A percentile compares a stretch with the other conserved stretches of the same genome.
These are phyloP conservation scores for Thalassiosira delicatula DNA, from an alignment of 352 stramenopile species.

Conservation along the genomic window DNA sequence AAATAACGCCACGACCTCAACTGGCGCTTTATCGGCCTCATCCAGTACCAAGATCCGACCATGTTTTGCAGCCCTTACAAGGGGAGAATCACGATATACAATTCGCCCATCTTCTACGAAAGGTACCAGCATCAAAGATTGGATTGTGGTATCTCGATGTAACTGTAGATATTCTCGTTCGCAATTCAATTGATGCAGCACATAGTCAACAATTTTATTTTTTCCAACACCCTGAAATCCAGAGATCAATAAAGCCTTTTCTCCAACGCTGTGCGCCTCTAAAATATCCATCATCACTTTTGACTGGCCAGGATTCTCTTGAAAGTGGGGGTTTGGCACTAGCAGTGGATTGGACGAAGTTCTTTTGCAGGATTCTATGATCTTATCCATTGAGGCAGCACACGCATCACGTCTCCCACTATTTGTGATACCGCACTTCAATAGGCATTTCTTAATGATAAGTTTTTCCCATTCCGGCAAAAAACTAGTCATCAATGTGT, in stretches of 20 bases:
- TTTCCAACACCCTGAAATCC: constrained; percentile 95
- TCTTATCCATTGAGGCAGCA: constrained; percentile 28
- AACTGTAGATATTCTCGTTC: constrained; percentile 97
- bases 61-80: constrained; percentile 91
- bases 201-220: constrained; percentile 92
- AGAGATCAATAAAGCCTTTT: constrained; percentile 91
- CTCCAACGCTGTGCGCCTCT: constrained; percentile 81
- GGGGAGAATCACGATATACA: constrained; percentile 91
- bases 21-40: constrained; percentile 95
- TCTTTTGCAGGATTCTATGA: constrained; percentile 51
- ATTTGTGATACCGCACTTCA: constrained; percentile 46
- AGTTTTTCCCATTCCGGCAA: constrained; percentile 61
- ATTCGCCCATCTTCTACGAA: constrained; percentile 89
- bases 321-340: constrained; percentile 62
- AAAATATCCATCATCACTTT: constrained; percentile 65
- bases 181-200: constrained; percentile 89
- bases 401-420: constrained; percentile 14
- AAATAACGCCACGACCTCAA: constrained; percentile 94
- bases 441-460: constrained; percentile 63
- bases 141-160: constrained; percentile 94
- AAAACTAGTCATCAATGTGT: constrained; percentile 62
- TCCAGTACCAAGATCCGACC: constrained; percentile 93
- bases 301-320: constrained; percentile 62
- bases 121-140: constrained; percentile 90
- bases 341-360: constrained; percentile 57